These are phyloP conservation scores for Talaromyces sp. DNA, from an alignment of 2,329 filamentous ascomycete species.

Conservation along the genomic window DNA sequence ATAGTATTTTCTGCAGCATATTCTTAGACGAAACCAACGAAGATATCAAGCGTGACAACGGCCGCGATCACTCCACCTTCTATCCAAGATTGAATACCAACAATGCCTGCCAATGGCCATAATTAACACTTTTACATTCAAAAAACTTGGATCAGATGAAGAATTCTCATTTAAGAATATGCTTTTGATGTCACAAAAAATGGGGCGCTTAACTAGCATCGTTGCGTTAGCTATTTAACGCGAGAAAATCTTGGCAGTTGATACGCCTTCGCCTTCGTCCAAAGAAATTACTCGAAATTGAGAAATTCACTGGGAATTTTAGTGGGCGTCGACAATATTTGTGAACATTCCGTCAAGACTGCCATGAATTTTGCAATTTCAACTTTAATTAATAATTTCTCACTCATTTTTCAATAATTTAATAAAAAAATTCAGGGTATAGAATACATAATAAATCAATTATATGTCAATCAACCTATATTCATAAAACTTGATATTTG, in stretches of 20 bases:
- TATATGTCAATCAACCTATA: too few species aligned
- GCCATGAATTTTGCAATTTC: too few species aligned
- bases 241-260: slow-evolving; percentile 44
- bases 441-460: too few species aligned
- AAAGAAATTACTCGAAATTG: too few species aligned
- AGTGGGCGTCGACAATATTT: too few species aligned
- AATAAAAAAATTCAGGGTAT: too few species aligned
- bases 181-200: slow-evolving; percentile 1
- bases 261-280: slow-evolving; percentile 38
- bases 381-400: too few species aligned
- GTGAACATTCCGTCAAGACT: too few species aligned
- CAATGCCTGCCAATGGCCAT: slow-evolving; percentile 64
- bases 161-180: slow-evolving; percentile 2
- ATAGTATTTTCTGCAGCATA: slow-evolving; percentile 56
- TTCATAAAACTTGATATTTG: too few species aligned
- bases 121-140: slow-evolving; percentile 57
- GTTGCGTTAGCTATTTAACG: slow-evolving; percentile 45
- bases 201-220: slow-evolving; percentile 11
- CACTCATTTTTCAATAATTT: too few species aligned
- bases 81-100: slow-evolving; percentile 51
- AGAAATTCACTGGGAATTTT: too few species aligned
- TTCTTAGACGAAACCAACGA: slow-evolving; percentile 55
- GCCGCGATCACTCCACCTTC: slow-evolving; percentile 55
- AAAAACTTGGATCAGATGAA: slow-evolving; percentile 6
- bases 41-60: slow-evolving; percentile 53